Evolutionary conservation across 495 filamentous ascomycete species (phyloP).

Genomic region (Pyrenopolyporus hunteri): DNA sequence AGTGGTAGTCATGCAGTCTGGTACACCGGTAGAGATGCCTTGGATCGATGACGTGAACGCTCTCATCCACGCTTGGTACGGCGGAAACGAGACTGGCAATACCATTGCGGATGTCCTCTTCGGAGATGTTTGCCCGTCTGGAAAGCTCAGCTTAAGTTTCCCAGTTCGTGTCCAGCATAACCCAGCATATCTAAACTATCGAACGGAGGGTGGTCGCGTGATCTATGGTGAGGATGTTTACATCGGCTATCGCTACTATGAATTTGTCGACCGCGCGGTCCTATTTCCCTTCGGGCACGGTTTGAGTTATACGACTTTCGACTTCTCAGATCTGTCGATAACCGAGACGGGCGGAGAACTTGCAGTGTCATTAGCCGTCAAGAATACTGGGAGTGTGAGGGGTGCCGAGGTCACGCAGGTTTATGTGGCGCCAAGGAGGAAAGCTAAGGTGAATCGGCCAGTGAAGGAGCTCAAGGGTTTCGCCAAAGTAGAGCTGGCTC

Average conservation of each 20-base stretch:
- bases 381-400: slow-evolving; percentile 65
- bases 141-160: slow-evolving; percentile 72
- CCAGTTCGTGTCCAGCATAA: slow-evolving; percentile 72
- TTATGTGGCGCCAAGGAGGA: slow-evolving; percentile 50
- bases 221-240: slow-evolving; percentile 81
- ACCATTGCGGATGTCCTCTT: slow-evolving; percentile 72
- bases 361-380: slow-evolving; percentile 52
- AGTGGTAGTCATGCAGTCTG: slow-evolving; percentile 71
- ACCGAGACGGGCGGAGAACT: slow-evolving; percentile 44
- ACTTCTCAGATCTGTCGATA: slow-evolving; percentile 58
- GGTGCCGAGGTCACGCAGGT: slow-evolving; percentile 76
- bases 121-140: slow-evolving; percentile 68
- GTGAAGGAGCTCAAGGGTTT: slow-evolving; percentile 77
- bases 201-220: slow-evolving; percentile 70
- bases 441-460: slow-evolving; percentile 62
- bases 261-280: slow-evolving; percentile 64
- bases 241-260: slow-evolving; percentile 78
- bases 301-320: slow-evolving; percentile 74
- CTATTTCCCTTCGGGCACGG: slow-evolving; percentile 79
- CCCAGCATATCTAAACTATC: slow-evolving; percentile 76
- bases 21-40: slow-evolving; percentile 75
- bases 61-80: slow-evolving; percentile 69
- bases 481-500: slow-evolving; percentile 67
- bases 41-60: slow-evolving; percentile 64
- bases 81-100: slow-evolving; percentile 70